These are phyloP conservation scores for Penstemon davidsonii DNA, from an alignment of 257 asterid genomes.

Conservation along the genomic window DNA sequence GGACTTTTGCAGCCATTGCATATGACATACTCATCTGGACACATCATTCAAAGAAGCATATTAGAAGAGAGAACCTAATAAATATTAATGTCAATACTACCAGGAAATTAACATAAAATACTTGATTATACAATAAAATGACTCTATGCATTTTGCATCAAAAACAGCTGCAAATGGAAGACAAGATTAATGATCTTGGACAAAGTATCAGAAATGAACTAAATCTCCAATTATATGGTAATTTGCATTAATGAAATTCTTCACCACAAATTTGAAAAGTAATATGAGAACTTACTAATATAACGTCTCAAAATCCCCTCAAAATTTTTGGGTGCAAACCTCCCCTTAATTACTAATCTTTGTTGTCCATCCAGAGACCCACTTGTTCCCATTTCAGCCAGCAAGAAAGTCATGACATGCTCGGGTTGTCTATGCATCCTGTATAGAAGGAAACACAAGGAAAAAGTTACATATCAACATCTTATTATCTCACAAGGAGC, in stretches of 20 bases:
- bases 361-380: slow-evolving; percentile 98
- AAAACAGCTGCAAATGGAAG: background rate
- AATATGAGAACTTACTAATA: slow-evolving; percentile 57
- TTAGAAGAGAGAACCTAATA: background rate
- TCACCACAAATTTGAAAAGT: background rate
- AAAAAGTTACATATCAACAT: too few species aligned
- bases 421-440: slow-evolving; percentile 98
- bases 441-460: background rate
- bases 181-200: background rate
- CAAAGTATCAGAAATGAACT: background rate
- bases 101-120: too few species aligned
- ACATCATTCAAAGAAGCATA: background rate
- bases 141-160: too few species aligned
- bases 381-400: slow-evolving; percentile 98
- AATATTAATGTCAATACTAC: background rate
- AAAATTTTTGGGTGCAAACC: slow-evolving; percentile 96
- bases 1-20: slow-evolving; percentile 99
- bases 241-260: background rate
- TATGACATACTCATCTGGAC: slow-evolving; percentile 86
- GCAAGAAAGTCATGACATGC: slow-evolving; percentile 91
- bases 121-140: too few species aligned
- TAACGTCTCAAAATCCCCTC: slow-evolving; percentile 91
- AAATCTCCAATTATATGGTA: background rate
- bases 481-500: too few species aligned
- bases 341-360: slow-evolving; percentile 84